Conservation (phyloP, 2,329 filamentous ascomycete species). For the Alternaria dauci region DNA sequence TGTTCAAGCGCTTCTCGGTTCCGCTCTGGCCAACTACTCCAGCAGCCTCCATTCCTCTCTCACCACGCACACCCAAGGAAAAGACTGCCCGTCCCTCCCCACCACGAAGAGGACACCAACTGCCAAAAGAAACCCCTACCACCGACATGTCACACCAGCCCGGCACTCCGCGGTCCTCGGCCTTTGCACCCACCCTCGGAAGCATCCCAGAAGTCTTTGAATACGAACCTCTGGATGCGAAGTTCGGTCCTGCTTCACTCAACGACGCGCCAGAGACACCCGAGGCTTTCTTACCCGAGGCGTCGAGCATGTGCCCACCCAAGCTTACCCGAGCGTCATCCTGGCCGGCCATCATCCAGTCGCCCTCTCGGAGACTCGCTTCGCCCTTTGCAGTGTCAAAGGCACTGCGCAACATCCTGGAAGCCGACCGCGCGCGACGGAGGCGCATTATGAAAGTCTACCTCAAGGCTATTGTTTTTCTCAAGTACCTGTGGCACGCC, state of each 20-base stretch:
- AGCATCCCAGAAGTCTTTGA: conserved; percentile 38
- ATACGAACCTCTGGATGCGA: conserved; percentile 27
- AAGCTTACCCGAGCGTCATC: conserved; percentile 28
- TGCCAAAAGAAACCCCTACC: conserved; percentile 11
- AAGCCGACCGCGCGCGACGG: conserved; percentile 33
- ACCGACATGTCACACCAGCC: conserved; percentile 26
- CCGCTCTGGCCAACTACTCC: conserved; percentile 28
- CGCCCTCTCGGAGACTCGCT: conserved; percentile 27
- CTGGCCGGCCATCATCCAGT: conserved; percentile 33
- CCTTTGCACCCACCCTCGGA: conserved; percentile 36
- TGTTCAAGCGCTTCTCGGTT: conserved; percentile 23
- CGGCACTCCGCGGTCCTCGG: conserved; percentile 27
- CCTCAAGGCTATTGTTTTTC: conserved; percentile 35
- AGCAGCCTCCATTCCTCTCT: conserved; percentile 25
- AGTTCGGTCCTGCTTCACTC: conserved; percentile 19
- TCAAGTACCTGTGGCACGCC: conserved; percentile 33
- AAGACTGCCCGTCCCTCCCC: conserved; percentile 13
- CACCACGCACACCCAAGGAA: conserved; percentile 22
- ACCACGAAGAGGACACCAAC: conserved; percentile 11
- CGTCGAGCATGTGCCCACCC: conserved; percentile 25
- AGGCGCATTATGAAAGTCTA: conserved; percentile 31
- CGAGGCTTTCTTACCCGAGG: conserved; percentile 33
- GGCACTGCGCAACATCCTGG: conserved; percentile 32
- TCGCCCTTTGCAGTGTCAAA: conserved; percentile 29
- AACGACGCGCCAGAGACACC: conserved; percentile 26